Base-by-base conservation (phyloP, 345 rosid species). In the Populus davidiana region DNA sequence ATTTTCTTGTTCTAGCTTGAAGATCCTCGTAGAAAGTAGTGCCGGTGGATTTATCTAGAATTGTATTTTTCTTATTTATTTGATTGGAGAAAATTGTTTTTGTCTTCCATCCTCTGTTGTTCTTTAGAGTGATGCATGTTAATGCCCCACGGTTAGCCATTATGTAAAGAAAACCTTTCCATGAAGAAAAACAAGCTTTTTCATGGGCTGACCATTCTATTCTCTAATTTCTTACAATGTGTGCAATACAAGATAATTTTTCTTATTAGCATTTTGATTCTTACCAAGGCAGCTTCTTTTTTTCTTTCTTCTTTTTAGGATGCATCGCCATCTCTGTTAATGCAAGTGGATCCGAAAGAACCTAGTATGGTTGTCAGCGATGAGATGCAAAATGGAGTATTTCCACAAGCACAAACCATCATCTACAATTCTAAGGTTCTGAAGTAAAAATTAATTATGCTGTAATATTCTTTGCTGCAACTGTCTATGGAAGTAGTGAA, bases 281-380 rank as follows among this genome's bases (percentile, higher is more conserved):
- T 54, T n/a, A 66, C 20, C 1, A 44, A 77, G 73, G 72, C 49
- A 50, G n/a, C 50, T 3, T 74, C 8, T 29, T 16, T 74, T 65
- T 47, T 47, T 12, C 11, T n/a, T 56, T 56, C 4, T 11, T 9
- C 3, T 1, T n/a, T 59, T 56, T 68, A 80, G 84, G 84, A 78
- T 31, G 63, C 63, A 8, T 59, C 63, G 0, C 35, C 69, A 1
- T 41, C 72, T 4, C 43, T 54, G 36, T 13, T 64, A n/a, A 64
- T 82, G 78, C 72, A 74, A 38, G 79, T 76, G 61, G 77, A 59
- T 77, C 77, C 62, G 50, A 67, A 69, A 38, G 81, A 82, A 52
- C 54, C 47, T 67, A 63, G 76, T 44, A 41, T 74, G 49, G 73
- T 69, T 69, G 49, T 54, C 10, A 49, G 69, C 50, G 64, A 75